A percentile compares a stretch with the other conserved stretches of the same genome.
These are phyloP conservation scores for Lobosporangium transversale DNA, from an alignment of 192 early-diverging fungal genomes.

Conservation along the genomic window DNA sequence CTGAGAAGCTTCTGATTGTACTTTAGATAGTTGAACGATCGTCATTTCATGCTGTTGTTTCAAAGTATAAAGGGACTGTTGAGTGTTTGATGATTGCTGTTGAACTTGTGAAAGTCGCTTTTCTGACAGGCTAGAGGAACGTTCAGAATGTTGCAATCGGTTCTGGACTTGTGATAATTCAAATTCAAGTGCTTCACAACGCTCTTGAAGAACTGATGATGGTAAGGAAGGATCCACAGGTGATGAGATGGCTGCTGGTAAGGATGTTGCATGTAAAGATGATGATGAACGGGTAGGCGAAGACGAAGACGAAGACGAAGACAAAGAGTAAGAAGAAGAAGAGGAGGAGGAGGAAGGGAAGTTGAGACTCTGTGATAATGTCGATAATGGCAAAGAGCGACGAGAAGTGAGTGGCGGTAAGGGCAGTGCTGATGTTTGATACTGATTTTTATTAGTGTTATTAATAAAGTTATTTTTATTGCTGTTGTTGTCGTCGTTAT, in stretches of 20 bases:
- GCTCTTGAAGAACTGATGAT: constrained; percentile 10
- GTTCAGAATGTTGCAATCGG: constrained; percentile 14
- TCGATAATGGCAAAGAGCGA: too few species aligned
- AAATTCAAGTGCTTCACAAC: constrained; percentile 23
- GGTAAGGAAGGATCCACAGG: background rate
- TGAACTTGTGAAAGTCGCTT: constrained; percentile 36
- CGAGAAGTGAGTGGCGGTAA: too few species aligned
- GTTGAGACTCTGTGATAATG: too few species aligned
- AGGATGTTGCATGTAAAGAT: background rate
- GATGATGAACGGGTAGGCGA: constrained; percentile 1
- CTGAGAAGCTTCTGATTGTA: constrained; percentile 7
- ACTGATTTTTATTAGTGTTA: too few species aligned
- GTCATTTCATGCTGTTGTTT: constrained; percentile 36
- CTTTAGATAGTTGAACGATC: constrained; percentile 14
- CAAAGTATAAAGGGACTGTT: constrained; percentile 20
- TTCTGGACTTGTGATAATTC: constrained; percentile 21
- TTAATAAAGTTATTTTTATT: too few species aligned
- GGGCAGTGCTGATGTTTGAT: too few species aligned
- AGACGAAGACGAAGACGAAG: too few species aligned
- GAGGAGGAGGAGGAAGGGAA: too few species aligned
- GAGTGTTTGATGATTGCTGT: constrained; percentile 22
- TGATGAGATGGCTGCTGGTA: background rate
- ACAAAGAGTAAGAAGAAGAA: too few species aligned
- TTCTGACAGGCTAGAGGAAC: constrained; percentile 18
- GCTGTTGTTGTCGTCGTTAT: too few species aligned